Base-by-base conservation (phyloP, 371 early-diverging fungal species). In the Lichtheimia hyalospora region DNA sequence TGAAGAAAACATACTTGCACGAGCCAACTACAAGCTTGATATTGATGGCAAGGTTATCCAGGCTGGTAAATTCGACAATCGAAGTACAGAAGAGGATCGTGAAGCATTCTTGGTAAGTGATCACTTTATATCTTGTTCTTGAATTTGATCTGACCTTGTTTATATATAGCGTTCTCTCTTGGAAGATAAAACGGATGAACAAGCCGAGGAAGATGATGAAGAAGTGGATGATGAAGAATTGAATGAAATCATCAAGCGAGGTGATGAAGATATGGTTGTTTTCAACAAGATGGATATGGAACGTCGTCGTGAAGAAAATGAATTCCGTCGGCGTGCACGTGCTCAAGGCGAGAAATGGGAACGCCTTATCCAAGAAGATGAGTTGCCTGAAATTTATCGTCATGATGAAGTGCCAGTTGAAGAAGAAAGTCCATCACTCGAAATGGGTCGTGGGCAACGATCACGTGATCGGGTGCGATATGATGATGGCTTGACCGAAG, bases 41-140 rank as follows among this genome's bases (percentile, higher is more conserved):
- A 89, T 99, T 65, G 99, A 99, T 69, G 96, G 95, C 62, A 97
- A 96, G 75, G 95, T 98, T 56, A 98, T 98, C 63, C 99, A 98
- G 70, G 98, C 98, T 48, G 99, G 97, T 59, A 98, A 96, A 77
- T 97, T 95, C 66, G 99, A 98, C 67, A 90, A 99, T 70, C 96
- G 96, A 68, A 91, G 92, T 71, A 90, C 94, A 1, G 91, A 89
- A 16, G 89, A 90, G 66, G 99, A 97, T 70, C 91, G 96, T 27
- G 97, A 96, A 60, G 86, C 86, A 14, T 84, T 94, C 64, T 69
- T 96, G 70, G 71, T 69, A 67, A 42, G 60, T 46, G 21, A 59
- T 5, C 18, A 2, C 43, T n/a, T 8, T n/a, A 25, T 5, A 10
- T 21, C n/a, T 15, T 55, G n/a, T 0, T 16, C 12, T 23, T 2